Percentiles rank a stretch among this genome's conserved stretches.
These are phyloP conservation scores for Dispira parvispora DNA, from an alignment of 192 early-diverging fungal genomes.

Conservation along the genomic window DNA sequence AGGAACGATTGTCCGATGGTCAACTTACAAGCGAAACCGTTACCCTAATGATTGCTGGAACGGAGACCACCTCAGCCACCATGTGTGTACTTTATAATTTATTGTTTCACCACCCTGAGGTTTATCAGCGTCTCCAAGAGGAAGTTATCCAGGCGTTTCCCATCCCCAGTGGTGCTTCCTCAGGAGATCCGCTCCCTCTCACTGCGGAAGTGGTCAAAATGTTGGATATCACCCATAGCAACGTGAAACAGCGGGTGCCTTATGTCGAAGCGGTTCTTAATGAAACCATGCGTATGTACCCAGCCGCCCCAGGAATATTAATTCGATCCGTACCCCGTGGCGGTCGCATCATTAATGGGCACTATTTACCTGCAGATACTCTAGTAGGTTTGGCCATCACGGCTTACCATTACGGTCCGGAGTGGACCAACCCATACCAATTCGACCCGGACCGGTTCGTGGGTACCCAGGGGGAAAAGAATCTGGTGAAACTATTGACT, in stretches of 20 bases:
- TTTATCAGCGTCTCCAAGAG: neutral
- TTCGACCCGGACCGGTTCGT: conserved; percentile 29
- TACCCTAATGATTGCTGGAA: conserved; percentile 10
- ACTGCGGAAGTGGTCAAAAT: neutral
- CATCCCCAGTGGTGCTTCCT: neutral
- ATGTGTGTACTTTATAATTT: neutral
- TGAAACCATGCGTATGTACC: conserved; percentile 14
- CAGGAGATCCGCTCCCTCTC: neutral
- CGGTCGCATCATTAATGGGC: conserved; percentile 10
- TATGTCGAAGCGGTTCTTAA: conserved; percentile 12
- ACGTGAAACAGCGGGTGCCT: conserved; percentile 8
- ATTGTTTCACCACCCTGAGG: conserved; percentile 1
- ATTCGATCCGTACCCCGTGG: neutral
- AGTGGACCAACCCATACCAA: conserved; percentile 9
- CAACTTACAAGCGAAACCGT: neutral
- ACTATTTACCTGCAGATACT: conserved; percentile 24
- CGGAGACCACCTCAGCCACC: conserved; percentile 1
- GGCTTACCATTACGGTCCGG: conserved; percentile 18
- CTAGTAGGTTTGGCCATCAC: conserved; percentile 20
- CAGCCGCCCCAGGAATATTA: neutral
- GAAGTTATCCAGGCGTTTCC: conserved; percentile 8
- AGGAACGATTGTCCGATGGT: neutral
- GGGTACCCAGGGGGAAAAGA: conserved; percentile 1
- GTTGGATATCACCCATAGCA: neutral
- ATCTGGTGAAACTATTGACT: conserved; percentile 18